Evolutionary conservation across 345 rosid species (phyloP), one percentile per base, ranked within the genome.

Genomic region (Salix caprea): DNA sequence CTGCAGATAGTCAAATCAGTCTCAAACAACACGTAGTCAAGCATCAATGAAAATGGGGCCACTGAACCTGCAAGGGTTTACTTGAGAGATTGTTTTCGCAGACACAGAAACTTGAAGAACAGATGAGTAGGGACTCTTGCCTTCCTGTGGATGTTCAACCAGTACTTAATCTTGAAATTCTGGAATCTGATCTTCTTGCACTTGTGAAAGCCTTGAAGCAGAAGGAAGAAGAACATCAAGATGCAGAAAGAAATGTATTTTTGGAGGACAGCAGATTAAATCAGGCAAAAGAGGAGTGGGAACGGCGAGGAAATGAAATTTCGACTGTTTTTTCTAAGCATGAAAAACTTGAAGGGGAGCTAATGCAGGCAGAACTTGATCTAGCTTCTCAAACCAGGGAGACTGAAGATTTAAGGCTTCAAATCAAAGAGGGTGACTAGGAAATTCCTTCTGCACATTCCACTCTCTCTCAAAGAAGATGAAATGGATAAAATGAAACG

Each of bases 151-250:
- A 81, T 65, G 64, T 67, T 72, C 80, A 80, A 14, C 56, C 71
- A 13, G 74, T 76, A 18, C 54, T 89, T 50, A 79, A 85, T 61
- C 88, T 89, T 50, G 91, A 85, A 28, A 76, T 81, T 26, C 80
- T 90, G 71, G 96, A 95, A 72, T 84, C 94, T 64, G 96, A 91
- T 76, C 93, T 91, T 52, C 80, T 80, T 74, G 91, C 89, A 71
- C 92, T 87, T 30, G 58, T 93, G 82, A 50, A 85, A 58, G 92
- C 90, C 18, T 86, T 95, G 84, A 86, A 85, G 84, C 81, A 83
- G 74, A 87, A 87, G 79, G 97, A 93, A 84, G 97, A 93, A 84
- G 92, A 91, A 72, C 84, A 90, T 18, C 88, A 86, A 56, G 87
- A 81, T 62, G 92, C 88, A 1, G 94, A 88, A 75, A 86, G 80